phyloP scores from a whole-genome alignment of 768 basidiomycete species.

The Lactarius indigo region DNA sequence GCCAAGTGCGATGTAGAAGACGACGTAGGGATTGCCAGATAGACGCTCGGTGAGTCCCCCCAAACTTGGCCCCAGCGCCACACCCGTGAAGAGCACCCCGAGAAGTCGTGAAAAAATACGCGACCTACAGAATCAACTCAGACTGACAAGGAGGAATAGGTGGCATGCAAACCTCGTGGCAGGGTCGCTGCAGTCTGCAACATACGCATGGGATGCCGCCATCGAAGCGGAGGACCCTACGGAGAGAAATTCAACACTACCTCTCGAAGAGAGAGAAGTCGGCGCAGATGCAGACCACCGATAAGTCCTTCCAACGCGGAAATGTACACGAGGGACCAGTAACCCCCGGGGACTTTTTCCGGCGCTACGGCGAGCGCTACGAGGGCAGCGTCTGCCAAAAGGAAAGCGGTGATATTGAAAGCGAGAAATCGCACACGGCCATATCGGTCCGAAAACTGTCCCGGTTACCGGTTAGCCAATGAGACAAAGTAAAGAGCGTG shows the following conservation, averaged over 20 bases:
- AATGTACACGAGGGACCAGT: constrained; percentile 71
- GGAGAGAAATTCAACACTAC: background rate
- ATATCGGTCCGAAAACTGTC: constrained; percentile 69
- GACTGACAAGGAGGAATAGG: constrained; percentile 8
- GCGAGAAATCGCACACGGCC: constrained; percentile 68
- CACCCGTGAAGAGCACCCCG: constrained; percentile 71
- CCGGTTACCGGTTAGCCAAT: background rate
- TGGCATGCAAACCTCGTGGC: constrained; percentile 28
- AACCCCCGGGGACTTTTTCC: constrained; percentile 67
- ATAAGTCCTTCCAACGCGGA: constrained; percentile 63
- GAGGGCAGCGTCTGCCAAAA: constrained; percentile 62
- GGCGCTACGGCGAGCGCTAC: constrained; percentile 61
- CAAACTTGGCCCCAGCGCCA: constrained; percentile 72
- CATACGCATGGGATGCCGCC: constrained; percentile 60
- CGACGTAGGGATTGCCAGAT: constrained; percentile 53
- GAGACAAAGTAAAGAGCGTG: background rate
- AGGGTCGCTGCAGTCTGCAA: constrained; percentile 62
- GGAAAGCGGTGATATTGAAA: constrained; percentile 54
- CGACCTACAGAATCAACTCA: constrained; percentile 40
- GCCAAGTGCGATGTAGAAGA: constrained; percentile 64
- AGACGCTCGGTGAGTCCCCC: constrained; percentile 60
- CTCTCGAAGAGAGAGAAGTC: background rate
- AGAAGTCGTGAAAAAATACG: constrained; percentile 59
- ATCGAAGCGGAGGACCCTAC: constrained; percentile 45
- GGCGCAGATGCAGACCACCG: constrained; percentile 51